Evolutionary conservation across 345 rosid species (phyloP).

Genomic region (Eucalyptus cladocalyx): DNA sequence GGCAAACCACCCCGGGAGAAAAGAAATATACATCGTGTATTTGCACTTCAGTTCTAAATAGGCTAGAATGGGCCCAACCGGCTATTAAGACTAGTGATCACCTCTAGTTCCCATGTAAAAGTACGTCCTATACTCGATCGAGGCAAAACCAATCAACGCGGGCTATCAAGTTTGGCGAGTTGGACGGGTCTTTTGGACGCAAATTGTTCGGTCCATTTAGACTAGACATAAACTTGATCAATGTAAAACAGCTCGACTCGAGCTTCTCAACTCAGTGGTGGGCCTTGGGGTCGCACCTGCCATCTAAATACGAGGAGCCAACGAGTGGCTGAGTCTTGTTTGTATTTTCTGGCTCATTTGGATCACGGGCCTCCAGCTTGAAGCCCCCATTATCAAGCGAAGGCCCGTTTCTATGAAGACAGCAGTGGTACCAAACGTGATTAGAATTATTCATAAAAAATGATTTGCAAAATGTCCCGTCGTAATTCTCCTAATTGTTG

Average conservation of each 20-base stretch:
- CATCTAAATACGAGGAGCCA: neutral
- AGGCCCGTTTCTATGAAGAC: neutral
- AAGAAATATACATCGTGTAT: rapidly evolving
- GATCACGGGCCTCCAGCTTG: neutral
- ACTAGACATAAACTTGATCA: neutral
- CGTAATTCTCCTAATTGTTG: neutral
- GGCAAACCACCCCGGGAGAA: neutral
- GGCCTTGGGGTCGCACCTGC: neutral
- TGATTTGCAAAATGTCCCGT: neutral
- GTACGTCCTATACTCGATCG: neutral
- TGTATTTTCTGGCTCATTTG: neutral
- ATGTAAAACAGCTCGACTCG: neutral
- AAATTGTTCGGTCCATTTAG: neutral
- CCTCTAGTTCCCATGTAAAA: neutral
- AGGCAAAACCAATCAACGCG: neutral
- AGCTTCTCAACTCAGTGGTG: neutral
- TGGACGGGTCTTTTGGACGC: neutral
- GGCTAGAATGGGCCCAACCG: neutral
- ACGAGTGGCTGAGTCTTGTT: neutral
- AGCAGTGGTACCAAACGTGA: neutral
- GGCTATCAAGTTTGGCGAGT: neutral
- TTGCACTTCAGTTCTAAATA: neutral
- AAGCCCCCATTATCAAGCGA: neutral
- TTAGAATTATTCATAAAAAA: neutral
- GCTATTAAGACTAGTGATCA: neutral